Evolutionary conservation across 1,139 yeast species (phyloP).

Genomic region (Kluyveromyces sp.): DNA sequence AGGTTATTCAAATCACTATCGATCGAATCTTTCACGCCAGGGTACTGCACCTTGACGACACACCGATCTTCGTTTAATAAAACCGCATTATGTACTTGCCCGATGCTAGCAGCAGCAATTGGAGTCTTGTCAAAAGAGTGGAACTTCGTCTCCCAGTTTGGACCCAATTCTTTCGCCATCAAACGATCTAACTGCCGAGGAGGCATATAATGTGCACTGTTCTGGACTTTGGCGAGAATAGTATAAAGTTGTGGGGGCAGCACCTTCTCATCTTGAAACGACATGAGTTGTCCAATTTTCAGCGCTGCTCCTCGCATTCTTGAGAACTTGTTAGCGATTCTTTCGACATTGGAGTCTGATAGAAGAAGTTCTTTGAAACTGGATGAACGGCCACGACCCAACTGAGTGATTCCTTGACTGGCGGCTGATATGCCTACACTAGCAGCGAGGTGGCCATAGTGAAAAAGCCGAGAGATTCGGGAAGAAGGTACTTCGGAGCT

Average conservation of each 20-base stretch:
- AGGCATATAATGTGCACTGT: conserved; percentile 96
- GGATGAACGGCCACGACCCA: conserved; percentile 48
- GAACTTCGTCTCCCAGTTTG: conserved; percentile 68
- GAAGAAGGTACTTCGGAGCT: conserved; percentile 76
- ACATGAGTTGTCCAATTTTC: conserved; percentile 90
- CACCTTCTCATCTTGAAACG: conserved; percentile 83
- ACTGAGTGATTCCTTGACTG: conserved; percentile 65
- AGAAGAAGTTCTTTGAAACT: conserved; percentile 57
- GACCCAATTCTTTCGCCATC: conserved; percentile 65
- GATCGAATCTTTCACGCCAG: conserved; percentile 92
- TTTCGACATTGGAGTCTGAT: conserved; percentile 76
- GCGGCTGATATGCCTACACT: conserved; percentile 85
- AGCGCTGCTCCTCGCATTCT: conserved; percentile 98
- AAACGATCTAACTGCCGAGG: conserved; percentile 78
- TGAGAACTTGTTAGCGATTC: conserved; percentile 79
- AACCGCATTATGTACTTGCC: conserved; percentile 88
- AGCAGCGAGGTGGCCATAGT: conserved; percentile 89
- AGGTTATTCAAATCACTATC: conserved; percentile 90
- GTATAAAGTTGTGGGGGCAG: conserved; percentile 81
- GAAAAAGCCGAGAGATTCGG: conserved; percentile 78
- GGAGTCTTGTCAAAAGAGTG: conserved; percentile 80
- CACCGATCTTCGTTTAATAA: conserved; percentile 57
- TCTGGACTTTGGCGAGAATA: conserved; percentile 78
- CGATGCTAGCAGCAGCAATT: conserved; percentile 95
- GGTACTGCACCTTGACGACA: conserved; percentile 96